These are phyloP conservation scores for Vitis hybrid DNA, from an alignment of 177 flowering plant genomes.

Conservation along the genomic window DNA sequence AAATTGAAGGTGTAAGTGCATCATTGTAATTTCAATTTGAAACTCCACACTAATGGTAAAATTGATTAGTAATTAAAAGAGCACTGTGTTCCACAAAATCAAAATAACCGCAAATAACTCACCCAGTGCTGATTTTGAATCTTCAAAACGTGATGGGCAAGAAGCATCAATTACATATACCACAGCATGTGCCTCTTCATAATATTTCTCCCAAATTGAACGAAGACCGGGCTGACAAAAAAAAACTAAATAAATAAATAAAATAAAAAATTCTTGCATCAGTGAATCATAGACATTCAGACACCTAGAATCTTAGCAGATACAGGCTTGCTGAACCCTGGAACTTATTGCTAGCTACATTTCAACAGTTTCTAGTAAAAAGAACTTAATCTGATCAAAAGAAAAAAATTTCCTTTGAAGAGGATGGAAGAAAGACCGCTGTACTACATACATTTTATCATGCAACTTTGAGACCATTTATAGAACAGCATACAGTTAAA, in stretches of 20 bases:
- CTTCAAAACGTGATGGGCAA: constrained; percentile 91
- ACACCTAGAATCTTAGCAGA: too few species aligned
- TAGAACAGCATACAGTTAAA: too few species aligned
- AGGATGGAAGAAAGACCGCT: too few species aligned
- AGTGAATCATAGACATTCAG: not conserved
- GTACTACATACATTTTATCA: too few species aligned
- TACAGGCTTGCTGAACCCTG: too few species aligned
- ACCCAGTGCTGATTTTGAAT: constrained; percentile 96
- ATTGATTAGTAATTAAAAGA: not conserved
- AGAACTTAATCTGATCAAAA: too few species aligned
- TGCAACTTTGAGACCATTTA: too few species aligned
- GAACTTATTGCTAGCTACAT: constrained; percentile 9
- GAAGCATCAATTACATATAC: constrained; percentile 91
- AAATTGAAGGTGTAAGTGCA: constrained; percentile 9
- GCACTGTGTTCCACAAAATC: not conserved
- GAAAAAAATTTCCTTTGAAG: too few species aligned
- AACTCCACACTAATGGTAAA: not conserved
- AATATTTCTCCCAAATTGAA: constrained; percentile 98
- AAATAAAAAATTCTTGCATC: constrained; percentile 12
- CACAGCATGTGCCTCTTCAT: constrained; percentile 98
- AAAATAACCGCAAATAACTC: constrained; percentile 15
- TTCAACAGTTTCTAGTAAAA: too few species aligned
- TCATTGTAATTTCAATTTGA: constrained; percentile 4
- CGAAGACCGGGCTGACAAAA: constrained; percentile 81
- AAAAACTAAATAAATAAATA: not conserved